Evolutionary conservation across 164 flowering plant genomes (phyloP).

Genomic region (Nymphaea colorata): DNA sequence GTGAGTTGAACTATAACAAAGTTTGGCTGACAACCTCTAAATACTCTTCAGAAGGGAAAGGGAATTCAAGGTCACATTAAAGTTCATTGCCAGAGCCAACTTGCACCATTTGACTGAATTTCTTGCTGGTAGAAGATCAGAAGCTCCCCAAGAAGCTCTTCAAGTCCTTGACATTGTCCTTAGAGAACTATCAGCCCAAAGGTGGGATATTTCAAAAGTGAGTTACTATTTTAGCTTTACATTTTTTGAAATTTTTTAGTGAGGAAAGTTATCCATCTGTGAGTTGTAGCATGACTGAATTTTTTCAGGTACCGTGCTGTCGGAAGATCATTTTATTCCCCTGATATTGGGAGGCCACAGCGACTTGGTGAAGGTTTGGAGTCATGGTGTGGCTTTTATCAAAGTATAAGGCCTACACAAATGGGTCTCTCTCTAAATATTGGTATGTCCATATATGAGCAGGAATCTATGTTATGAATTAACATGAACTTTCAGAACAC

Average conservation of each 20-base stretch:
- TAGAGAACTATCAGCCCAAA: constrained; percentile 27
- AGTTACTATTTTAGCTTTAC: not conserved
- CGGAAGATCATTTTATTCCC: constrained; percentile 15
- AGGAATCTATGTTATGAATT: not conserved
- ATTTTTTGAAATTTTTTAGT: not conserved
- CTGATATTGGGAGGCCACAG: constrained; percentile 28
- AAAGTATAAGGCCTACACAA: constrained; percentile 63
- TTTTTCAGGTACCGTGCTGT: not conserved
- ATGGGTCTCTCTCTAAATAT: constrained; percentile 79
- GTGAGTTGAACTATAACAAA: no score
- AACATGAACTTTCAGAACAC: not conserved
- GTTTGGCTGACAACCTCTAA: no score
- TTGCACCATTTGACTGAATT: constrained; percentile 25
- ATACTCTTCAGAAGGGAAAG: constrained; percentile 13
- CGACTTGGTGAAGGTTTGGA: constrained; percentile 50
- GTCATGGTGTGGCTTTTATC: constrained; percentile 74
- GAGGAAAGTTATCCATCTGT: not conserved
- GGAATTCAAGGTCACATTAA: constrained; percentile 31
- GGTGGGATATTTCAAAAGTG: constrained; percentile 17
- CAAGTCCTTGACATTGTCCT: constrained; percentile 37
- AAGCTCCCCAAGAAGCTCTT: constrained; percentile 35
- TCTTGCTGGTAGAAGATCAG: constrained; percentile 34
- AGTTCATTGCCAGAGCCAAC: constrained; percentile 31
- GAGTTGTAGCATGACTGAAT: not conserved
- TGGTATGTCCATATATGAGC: constrained; percentile 23